phyloP scores from a whole-genome alignment of 225 moss, liverwort and hornwort species.

The Sphagnum tenellum region DNA sequence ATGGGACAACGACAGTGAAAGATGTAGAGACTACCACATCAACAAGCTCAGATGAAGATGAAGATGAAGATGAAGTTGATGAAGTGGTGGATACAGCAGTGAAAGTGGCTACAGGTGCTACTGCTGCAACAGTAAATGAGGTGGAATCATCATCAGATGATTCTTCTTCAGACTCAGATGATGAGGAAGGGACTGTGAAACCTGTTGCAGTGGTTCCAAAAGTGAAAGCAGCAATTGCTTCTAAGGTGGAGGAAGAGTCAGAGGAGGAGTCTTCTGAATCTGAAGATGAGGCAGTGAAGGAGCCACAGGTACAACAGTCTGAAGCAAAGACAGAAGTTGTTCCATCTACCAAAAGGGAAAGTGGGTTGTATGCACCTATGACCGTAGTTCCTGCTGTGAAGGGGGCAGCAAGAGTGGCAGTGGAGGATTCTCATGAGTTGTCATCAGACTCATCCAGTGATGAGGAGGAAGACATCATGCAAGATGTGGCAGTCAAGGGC shows the following conservation, averaged over 20 bases:
- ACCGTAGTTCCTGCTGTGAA: too few species aligned
- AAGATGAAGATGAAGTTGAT: too few species aligned
- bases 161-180: slow-evolving; percentile 12
- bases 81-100: too few species aligned
- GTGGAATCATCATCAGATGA: slow-evolving; percentile 7
- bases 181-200: slow-evolving; percentile 10
- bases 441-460: slow-evolving; percentile 35
- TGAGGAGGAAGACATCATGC: slow-evolving; percentile 21
- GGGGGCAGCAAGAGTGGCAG: slow-evolving; percentile 5
- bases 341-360: not conserved
- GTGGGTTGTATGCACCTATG: slow-evolving; percentile 1
- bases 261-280: slow-evolving; percentile 20
- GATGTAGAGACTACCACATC: slow-evolving; percentile 4
- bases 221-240: slow-evolving; percentile 5
- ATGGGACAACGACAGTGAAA: not conserved
- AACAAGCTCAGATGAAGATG: slow-evolving; percentile 1
- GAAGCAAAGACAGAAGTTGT: too few species aligned
- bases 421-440: slow-evolving; percentile 21
- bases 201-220: slow-evolving; percentile 1
- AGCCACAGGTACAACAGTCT: too few species aligned
- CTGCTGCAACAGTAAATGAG: too few species aligned
- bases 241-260: slow-evolving; percentile 3
- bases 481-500: slow-evolving; percentile 22
- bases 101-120: too few species aligned
- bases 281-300: slow-evolving; percentile 22